phyloP scores from a whole-genome alignment of 176 grass and related monocot genomes.

The Poa annua region DNA sequence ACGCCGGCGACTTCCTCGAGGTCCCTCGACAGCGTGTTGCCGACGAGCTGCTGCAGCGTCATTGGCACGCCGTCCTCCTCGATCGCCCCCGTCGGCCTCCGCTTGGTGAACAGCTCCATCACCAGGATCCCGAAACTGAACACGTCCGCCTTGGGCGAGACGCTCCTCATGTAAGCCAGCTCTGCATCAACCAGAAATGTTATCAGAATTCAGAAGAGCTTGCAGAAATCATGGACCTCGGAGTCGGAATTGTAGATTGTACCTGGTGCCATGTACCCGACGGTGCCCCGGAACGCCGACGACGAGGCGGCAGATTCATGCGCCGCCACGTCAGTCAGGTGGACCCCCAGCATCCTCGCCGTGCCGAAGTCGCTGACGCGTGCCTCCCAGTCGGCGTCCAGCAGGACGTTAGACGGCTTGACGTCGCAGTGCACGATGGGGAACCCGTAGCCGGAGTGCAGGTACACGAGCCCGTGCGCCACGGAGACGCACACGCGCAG shows the following conservation, averaged over 20 bases:
- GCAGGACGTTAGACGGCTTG: conserved; percentile 88
- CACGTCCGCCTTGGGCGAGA: conserved; percentile 75
- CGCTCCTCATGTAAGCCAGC: conserved; percentile 78
- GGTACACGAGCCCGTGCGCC: conserved; percentile 77
- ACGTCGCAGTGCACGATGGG: conserved; percentile 91
- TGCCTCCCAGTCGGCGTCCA: conserved; percentile 72
- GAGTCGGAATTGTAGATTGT: not conserved
- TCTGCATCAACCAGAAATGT: conserved; percentile 48
- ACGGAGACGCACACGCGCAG: conserved; percentile 67
- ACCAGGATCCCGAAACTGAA: conserved; percentile 87
- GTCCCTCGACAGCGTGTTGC: conserved; percentile 56
- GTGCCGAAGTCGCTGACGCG: conserved; percentile 85
- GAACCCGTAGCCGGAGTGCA: conserved; percentile 79
- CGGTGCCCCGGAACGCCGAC: conserved; percentile 79
- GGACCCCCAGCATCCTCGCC: conserved; percentile 72
- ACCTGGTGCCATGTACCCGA: conserved; percentile 98
- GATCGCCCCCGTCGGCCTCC: conserved; percentile 62
- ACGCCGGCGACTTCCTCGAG: conserved; percentile 52
- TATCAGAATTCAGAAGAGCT: not conserved
- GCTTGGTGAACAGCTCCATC: conserved; percentile 85
- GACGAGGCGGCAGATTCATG: conserved; percentile 52
- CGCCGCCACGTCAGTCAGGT: conserved; percentile 44
- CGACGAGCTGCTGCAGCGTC: conserved; percentile 80
- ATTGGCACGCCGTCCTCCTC: conserved; percentile 57
- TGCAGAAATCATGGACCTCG: not conserved